Percentiles rank a stretch among this genome's conserved stretches.
Conservation (phyloP, 2,329 filamentous ascomycete genomes). For the Calonectria fujianensis region DNA sequence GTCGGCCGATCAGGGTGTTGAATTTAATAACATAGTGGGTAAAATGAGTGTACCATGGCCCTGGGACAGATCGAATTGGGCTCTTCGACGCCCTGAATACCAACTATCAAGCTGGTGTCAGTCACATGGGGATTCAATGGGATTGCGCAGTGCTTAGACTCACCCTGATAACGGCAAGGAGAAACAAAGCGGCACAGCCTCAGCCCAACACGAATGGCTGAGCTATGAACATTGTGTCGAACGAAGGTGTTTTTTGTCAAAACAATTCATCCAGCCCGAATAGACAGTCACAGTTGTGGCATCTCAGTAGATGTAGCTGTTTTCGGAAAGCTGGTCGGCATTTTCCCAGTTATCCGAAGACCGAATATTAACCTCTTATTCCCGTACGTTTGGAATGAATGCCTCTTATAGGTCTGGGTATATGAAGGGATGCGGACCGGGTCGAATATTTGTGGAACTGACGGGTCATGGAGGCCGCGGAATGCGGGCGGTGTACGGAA, state of each 20-base stretch:
- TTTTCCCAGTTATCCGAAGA: background rate
- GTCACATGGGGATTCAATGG: background rate
- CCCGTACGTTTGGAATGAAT: background rate
- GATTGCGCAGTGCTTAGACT: background rate
- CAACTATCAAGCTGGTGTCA: background rate
- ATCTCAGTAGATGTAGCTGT: background rate
- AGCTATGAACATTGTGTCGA: background rate
- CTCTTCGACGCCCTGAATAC: background rate
- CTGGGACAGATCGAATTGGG: background rate
- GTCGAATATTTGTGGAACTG: background rate
- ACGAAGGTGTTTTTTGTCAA: background rate
- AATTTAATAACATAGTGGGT: background rate
- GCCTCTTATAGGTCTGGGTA: background rate
- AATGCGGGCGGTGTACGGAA: background rate
- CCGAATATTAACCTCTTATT: background rate
- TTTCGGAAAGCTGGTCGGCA: background rate
- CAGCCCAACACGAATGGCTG: background rate
- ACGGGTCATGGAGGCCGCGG: slow-evolving; percentile 6
- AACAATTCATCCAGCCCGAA: background rate
- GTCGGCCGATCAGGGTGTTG: background rate
- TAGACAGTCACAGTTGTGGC: background rate
- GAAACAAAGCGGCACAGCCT: background rate
- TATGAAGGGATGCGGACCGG: background rate
- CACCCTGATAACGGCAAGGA: background rate
- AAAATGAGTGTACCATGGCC: slow-evolving; percentile 14